phyloP scores from a whole-genome alignment of 495 filamentous ascomycete genomes.

The Penicillium coprophilum region DNA sequence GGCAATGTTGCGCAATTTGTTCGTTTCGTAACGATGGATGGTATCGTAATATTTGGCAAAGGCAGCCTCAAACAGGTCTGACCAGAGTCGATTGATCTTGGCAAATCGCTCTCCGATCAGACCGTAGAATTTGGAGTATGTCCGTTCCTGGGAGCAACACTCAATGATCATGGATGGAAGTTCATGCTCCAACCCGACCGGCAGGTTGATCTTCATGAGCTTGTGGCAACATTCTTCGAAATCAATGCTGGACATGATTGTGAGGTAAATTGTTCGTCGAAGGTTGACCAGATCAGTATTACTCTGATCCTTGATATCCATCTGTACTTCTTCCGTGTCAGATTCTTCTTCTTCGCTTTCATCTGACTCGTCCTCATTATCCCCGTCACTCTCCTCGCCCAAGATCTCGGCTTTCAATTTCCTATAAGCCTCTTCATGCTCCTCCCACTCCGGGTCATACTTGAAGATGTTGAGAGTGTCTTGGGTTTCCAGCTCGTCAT shows the following conservation, averaged over 20 bases:
- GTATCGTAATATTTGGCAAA: constrained; percentile 96
- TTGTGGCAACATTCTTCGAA: constrained; percentile 97
- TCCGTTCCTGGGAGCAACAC: constrained; percentile 90
- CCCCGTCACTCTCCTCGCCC: constrained; percentile 80
- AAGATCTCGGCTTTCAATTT: constrained; percentile 90
- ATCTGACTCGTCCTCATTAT: constrained; percentile 69
- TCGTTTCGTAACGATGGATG: constrained; percentile 95
- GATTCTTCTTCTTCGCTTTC: constrained; percentile 78
- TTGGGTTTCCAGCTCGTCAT: constrained; percentile 78
- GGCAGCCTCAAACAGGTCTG: constrained; percentile 79
- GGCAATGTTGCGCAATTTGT: constrained; percentile 89
- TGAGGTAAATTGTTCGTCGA: constrained; percentile 91
- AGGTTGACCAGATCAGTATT: constrained; percentile 94
- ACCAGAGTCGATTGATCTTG: constrained; percentile 93
- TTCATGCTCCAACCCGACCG: constrained; percentile 83
- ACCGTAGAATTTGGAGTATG: constrained; percentile 95
- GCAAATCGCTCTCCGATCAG: constrained; percentile 91
- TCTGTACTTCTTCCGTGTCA: constrained; percentile 65
- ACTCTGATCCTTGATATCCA: constrained; percentile 97
- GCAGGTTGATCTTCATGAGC: constrained; percentile 86
- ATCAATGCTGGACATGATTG: constrained; percentile 90
- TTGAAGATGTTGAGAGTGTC: constrained; percentile 95
- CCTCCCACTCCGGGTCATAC: constrained; percentile 83
- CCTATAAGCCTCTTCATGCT: constrained; percentile 87
- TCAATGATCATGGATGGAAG: constrained; percentile 96